Base-by-base conservation (phyloP, 1,284 basidiomycete genomes). In the Flammula alnicola region DNA sequence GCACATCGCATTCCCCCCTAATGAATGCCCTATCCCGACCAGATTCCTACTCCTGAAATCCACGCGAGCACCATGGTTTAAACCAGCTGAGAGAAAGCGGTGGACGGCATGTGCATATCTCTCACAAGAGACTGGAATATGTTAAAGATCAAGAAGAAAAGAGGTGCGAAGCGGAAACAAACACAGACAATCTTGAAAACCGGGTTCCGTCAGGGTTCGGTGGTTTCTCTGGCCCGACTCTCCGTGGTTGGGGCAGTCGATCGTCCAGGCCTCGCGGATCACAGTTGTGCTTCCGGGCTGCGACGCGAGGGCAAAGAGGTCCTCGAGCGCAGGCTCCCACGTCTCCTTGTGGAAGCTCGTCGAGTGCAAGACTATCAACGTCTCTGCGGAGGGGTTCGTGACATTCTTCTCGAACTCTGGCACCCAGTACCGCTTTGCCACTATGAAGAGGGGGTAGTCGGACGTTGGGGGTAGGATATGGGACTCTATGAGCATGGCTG, bases 301-400 rank as follows among this genome's bases (percentile, higher is more conserved):
- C 20, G 52, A 40, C n/a, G 63, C 58, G 14, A 65, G 53, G 0
- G 56, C 35, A 49, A 80, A 76, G 3, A 82, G 58, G 12, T 63
- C 67, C 29, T 73, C 63, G 12, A 85, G 55, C 2, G 77, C 75
- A 2, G 84, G 80, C 55, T 83, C 80, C 83, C 82, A 86, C 2
- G 76, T 80, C 63, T 86, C 83, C 61, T 85, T 86, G 67, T 83
- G 82, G 58, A 82, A 84, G 59, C 81, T 82, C 2, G 83, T 84
- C 2, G 81, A 78, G 59, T 86, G 83, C 3, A 84, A 68, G 17
- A 82, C 58, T 31, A 86, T 68, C 20, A 84, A 67, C 0, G 82
- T 84, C 48, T 76, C 60, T 1, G 77, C 79, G 26, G 72, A 63
- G 7, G 66, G 66, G 52, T 75, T 51, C 4, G 32, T 67, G 16